These are phyloP conservation scores for Eucalyptus erythrocorys DNA, from an alignment of 345 rosid species.

Conservation along the genomic window DNA sequence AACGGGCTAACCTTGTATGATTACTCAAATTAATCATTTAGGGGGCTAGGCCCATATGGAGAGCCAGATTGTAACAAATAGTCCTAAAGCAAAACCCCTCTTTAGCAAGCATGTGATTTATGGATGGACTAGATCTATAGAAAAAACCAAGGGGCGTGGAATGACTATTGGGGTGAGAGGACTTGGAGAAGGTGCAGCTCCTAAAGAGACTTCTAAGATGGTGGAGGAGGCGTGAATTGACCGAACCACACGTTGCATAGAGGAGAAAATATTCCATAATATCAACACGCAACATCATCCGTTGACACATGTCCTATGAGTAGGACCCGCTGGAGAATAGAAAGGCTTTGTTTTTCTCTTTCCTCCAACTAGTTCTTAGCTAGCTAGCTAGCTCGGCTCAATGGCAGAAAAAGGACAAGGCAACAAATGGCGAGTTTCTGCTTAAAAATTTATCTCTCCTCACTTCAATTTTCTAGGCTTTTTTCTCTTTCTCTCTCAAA, in stretches of 20 bases:
- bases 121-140: not conserved
- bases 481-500: too few species aligned
- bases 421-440: too few species aligned
- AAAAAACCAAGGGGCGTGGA: not conserved
- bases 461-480: too few species aligned
- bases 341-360: too few species aligned
- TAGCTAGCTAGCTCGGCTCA: too few species aligned
- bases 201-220: not conserved
- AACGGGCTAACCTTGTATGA: fast-evolving
- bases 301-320: too few species aligned
- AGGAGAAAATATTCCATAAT: too few species aligned
- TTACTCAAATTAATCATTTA: not conserved
- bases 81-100: not conserved
- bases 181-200: not conserved
- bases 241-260: not conserved
- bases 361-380: too few species aligned
- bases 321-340: fast-evolving
- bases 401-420: too few species aligned
- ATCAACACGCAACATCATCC: fast-evolving
- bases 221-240: not conserved
- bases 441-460: too few species aligned
- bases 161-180: not conserved
- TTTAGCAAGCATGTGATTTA: not conserved
- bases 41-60: not conserved
- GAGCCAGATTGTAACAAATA: not conserved